Percentiles rank a stretch among this genome's conserved stretches.
Evolutionary conservation across 1,139 yeast genomes (phyloP).

Genomic region (Lodderomyces orthopsilosis): DNA sequence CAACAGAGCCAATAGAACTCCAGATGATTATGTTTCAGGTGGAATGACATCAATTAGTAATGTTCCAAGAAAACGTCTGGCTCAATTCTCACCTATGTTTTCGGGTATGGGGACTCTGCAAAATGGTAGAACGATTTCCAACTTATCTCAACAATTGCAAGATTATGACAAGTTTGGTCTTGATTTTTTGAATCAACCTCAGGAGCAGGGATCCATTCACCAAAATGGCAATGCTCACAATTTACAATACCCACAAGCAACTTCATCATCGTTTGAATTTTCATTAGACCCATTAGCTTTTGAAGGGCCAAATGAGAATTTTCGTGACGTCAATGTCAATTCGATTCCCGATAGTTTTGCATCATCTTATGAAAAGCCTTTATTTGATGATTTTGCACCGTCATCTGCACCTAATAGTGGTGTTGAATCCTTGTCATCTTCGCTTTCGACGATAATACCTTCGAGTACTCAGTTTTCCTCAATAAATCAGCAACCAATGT

Average conservation of each 20-base stretch:
- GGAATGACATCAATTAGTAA: conserved; percentile 12
- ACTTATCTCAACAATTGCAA: conserved; percentile 13
- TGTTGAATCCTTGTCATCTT: conserved; percentile 4
- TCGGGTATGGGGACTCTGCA: conserved; percentile 2
- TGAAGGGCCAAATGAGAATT: conserved; percentile 30
- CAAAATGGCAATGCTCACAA: conserved; percentile 4
- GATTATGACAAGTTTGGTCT: conserved; percentile 10
- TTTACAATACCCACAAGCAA: conserved; percentile 3
- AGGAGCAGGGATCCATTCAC: conserved; percentile 1
- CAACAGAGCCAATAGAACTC: background rate
- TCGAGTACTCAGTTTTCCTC: conserved; percentile 9
- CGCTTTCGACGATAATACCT: conserved; percentile 12
- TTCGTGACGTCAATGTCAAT: conserved; percentile 10
- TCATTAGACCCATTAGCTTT: conserved; percentile 34
- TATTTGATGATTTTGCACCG: conserved; percentile 15
- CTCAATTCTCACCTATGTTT: conserved; percentile 31
- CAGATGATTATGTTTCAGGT: background rate
- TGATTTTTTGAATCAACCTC: conserved; percentile 6
- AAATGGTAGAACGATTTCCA: conserved; percentile 7
- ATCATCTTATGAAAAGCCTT: conserved; percentile 14
- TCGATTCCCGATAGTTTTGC: conserved; percentile 10
- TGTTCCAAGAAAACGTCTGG: conserved; percentile 28
- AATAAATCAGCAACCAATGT: background rate
- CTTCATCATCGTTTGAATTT: conserved; percentile 21
- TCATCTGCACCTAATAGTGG: conserved; percentile 9